These are phyloP conservation scores for Platanthera guangdongensis DNA, from an alignment of 106 monocot species.

Conservation along the genomic window DNA sequence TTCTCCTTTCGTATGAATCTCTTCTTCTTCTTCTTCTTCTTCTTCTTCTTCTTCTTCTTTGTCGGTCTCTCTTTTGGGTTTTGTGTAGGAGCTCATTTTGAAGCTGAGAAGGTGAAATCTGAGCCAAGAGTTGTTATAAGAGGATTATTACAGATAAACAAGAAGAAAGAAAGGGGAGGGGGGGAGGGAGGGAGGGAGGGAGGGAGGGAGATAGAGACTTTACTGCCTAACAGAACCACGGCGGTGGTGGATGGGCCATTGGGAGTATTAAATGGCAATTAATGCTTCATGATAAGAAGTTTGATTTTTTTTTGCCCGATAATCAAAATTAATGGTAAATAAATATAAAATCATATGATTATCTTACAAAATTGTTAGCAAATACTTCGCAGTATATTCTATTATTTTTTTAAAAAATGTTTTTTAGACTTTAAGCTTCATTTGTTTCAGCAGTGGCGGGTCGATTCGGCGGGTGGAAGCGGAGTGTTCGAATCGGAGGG, in stretches of 20 bases:
- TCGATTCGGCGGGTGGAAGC: too few relatives aligned
- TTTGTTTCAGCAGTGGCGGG: too few relatives aligned
- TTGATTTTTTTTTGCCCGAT: too few relatives aligned
- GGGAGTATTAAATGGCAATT: slow-evolving; percentile 1
- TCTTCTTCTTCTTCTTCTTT: not conserved
- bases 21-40: not conserved
- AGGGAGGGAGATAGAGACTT: not conserved
- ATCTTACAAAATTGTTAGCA: too few relatives aligned
- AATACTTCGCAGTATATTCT: too few relatives aligned
- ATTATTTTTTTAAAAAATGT: too few relatives aligned
- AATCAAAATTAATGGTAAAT: too few relatives aligned
- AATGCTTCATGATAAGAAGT: not conserved
- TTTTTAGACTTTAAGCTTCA: too few relatives aligned
- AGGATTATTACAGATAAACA: not conserved
- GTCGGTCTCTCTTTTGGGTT: not conserved
- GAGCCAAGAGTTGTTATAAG: not conserved
- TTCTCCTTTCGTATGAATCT: not conserved
- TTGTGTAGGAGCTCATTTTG: not conserved
- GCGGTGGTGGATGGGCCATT: not conserved
- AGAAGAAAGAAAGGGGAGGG: not conserved
- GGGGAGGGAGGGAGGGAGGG: too few relatives aligned
- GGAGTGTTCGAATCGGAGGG: too few relatives aligned
- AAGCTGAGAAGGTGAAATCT: not conserved
- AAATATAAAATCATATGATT: too few relatives aligned
- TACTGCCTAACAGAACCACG: not conserved